Percentiles rank a stretch among this genome's conserved stretches.
Conservation (phyloP, 257 asterid genomes). For the Solanum stenotomum region DNA sequence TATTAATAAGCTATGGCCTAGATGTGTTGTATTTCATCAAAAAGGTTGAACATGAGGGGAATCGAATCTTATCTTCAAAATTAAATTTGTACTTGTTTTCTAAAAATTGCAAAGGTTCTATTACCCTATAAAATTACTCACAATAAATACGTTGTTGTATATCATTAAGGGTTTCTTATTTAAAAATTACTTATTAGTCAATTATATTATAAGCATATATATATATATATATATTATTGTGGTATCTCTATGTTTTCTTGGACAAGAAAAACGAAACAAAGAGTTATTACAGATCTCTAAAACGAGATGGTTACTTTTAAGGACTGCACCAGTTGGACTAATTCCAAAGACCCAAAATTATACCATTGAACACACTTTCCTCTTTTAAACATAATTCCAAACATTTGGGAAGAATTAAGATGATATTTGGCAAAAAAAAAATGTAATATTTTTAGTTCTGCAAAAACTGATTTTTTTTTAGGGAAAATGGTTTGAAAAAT, state of each 20-base stretch:
- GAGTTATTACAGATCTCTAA: slow-evolving; percentile 43
- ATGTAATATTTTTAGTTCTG: neutral
- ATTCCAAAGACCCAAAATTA: slow-evolving; percentile 15
- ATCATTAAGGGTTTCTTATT: no score
- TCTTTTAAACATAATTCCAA: neutral
- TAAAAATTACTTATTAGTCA: no score
- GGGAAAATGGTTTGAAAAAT: no score
- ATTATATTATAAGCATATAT: no score
- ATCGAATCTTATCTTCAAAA: neutral
- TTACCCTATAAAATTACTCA: no score
- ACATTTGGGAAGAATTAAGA: neutral
- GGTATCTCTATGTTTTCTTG: slow-evolving; percentile 31
- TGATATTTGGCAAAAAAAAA: neutral
- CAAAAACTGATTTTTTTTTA: neutral
- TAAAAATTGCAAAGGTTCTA: no score
- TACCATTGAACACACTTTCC: neutral
- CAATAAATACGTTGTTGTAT: no score
- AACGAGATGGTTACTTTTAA: slow-evolving; percentile 61
- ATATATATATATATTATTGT: no score
- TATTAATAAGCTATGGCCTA: no score
- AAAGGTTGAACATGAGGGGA: neutral
- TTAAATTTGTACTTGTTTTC: no score
- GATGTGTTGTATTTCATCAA: no score
- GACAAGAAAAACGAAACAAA: slow-evolving; percentile 53
- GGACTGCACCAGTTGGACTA: slow-evolving; percentile 37